A percentile compares a stretch with the other conserved stretches of the same genome.
Evolutionary conservation across 148 eudicot genomes (phyloP).

Genomic region (Chenopodium formosanum): DNA sequence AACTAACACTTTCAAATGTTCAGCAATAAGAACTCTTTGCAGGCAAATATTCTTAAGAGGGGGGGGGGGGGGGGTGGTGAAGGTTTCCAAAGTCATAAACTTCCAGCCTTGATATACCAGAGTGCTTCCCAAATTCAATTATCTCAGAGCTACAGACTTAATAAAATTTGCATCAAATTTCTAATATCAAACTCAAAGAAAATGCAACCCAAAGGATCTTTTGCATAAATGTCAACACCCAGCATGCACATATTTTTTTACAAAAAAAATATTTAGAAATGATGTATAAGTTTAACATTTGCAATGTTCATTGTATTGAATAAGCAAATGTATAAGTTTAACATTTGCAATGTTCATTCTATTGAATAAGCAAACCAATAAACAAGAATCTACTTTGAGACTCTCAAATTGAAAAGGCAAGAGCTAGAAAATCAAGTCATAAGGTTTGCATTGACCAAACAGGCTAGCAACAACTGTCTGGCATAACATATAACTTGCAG

Average conservation of each 20-base stretch:
- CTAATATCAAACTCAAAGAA: not conserved
- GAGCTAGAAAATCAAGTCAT: not conserved
- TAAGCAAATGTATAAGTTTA: not conserved
- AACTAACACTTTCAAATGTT: not conserved
- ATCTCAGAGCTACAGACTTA: not conserved
- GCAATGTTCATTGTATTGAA: not conserved
- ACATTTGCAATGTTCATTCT: not conserved
- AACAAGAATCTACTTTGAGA: no score
- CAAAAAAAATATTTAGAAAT: not conserved
- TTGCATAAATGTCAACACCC: not conserved
- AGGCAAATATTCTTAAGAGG: not conserved
- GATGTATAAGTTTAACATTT: not conserved
- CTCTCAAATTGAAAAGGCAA: no score
- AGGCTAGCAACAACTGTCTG: not conserved
- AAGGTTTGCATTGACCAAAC: not conserved
- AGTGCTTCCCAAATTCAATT: not conserved
- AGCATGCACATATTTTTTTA: not conserved
- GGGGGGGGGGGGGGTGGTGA: no score
- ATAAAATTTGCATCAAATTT: not conserved
- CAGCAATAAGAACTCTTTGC: not conserved
- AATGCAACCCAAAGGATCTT: not conserved
- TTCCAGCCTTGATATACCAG: not conserved
- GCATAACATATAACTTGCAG: not conserved
- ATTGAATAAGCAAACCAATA: not conserved
- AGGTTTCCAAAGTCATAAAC: not conserved